These are phyloP conservation scores for Starmerella riodocensis DNA, from an alignment of 805 yeast genomes.

Conservation along the genomic window DNA sequence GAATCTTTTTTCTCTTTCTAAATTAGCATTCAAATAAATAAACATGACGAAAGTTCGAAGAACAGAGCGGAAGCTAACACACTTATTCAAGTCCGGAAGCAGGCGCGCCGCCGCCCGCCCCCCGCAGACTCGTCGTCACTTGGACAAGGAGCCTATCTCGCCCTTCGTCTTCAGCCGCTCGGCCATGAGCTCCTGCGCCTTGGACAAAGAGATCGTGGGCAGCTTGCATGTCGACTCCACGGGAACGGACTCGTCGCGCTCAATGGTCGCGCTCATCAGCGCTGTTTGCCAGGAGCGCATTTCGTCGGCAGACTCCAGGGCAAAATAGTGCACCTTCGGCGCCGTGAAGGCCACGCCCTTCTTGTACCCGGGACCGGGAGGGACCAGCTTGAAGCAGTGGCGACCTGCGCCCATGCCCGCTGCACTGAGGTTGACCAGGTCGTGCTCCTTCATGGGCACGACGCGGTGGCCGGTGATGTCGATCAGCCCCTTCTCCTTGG, in stretches of 20 bases:
- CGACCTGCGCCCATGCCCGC: slow-evolving; percentile 92
- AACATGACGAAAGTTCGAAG: too few species aligned
- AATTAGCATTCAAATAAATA: too few species aligned
- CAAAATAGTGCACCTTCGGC: slow-evolving; percentile 90
- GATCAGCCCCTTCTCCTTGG: slow-evolving; percentile 78
- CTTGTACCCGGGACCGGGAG: slow-evolving; percentile 95
- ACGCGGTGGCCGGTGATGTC: slow-evolving; percentile 94
- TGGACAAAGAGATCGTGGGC: slow-evolving; percentile 80
- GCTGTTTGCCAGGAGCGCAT: slow-evolving; percentile 95
- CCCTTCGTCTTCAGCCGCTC: slow-evolving; percentile 50
- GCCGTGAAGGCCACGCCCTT: slow-evolving; percentile 94
- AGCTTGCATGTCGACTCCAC: slow-evolving; percentile 85
- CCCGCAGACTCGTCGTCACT: too few species aligned
- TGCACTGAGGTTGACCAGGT: slow-evolving; percentile 74
- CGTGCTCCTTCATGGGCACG: slow-evolving; percentile 61
- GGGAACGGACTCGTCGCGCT: slow-evolving; percentile 83
- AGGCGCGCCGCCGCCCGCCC: too few species aligned
- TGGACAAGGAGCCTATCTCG: slow-evolving; percentile 15
- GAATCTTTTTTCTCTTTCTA: too few species aligned
- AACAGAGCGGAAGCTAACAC: too few species aligned
- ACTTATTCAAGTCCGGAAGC: too few species aligned
- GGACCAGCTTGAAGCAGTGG: slow-evolving; percentile 79
- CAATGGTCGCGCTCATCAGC: slow-evolving; percentile 88
- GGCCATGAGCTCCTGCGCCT: slow-evolving; percentile 75
- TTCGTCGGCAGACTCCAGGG: slow-evolving; percentile 81